Conservation (phyloP, 78 protist genomes). For the Dictyostelium firmibasis region DNA sequence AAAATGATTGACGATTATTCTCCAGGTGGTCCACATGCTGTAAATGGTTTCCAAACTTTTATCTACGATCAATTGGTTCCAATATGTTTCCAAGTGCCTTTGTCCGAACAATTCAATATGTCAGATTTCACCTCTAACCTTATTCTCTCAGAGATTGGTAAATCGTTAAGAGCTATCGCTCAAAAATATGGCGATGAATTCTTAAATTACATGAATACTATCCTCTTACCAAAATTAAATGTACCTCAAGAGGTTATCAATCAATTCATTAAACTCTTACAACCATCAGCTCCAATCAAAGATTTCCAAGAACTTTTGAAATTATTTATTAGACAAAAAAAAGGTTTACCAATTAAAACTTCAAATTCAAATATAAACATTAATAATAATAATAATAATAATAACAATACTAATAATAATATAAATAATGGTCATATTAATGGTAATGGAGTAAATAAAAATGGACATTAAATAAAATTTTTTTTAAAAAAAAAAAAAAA, state of each 20-base stretch:
- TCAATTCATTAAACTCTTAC: conserved; percentile 30
- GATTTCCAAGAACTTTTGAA: conserved; percentile 71
- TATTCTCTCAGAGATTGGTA: conserved; percentile 20
- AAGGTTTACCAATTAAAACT: background rate
- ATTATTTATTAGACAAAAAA: conserved; percentile 26
- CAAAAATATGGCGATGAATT: conserved; percentile 38
- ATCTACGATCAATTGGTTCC: conserved; percentile 39
- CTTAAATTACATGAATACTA: background rate
- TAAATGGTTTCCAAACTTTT: conserved; percentile 31
- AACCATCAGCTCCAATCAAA: conserved; percentile 27
- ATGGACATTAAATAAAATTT: background rate
- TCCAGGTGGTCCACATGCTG: conserved; percentile 32
- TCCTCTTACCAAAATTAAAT: background rate
- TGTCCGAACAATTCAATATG: conserved; percentile 12
- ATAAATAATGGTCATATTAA: background rate
- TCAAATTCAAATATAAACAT: background rate
- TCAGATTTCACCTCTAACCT: background rate
- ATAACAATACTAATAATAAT: background rate
- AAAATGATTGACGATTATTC: conserved; percentile 41
- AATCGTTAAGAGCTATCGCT: conserved; percentile 1
- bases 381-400: conserved; percentile 19
- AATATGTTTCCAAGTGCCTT: conserved; percentile 36
- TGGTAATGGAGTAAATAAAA: background rate
- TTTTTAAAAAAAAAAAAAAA: background rate
- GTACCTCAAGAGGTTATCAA: background rate